Conservation (phyloP, 768 basidiomycete species). For the Phanerochaete carnosa region DNA sequence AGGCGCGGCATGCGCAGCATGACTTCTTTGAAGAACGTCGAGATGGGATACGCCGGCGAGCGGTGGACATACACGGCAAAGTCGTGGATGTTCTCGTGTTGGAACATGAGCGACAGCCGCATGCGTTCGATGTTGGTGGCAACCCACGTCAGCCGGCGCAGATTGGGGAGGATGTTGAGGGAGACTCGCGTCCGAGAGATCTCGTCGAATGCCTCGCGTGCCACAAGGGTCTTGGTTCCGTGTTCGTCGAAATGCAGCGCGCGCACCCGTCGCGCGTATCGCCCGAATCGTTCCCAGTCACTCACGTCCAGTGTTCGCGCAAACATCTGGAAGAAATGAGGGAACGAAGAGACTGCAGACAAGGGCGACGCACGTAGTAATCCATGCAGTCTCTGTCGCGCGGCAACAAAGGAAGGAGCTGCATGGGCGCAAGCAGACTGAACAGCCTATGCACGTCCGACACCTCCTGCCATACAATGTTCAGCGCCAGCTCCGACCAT, state of each 20-base stretch:
- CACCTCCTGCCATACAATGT: conserved; percentile 57
- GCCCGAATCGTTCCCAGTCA: conserved; percentile 10
- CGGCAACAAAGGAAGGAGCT: not conserved
- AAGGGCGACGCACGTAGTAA: not conserved
- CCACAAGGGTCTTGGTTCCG: not conserved
- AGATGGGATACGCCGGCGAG: conserved; percentile 30
- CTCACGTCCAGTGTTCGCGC: conserved; percentile 5
- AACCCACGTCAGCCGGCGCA: conserved; percentile 50
- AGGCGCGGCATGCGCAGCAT: conserved; percentile 50
- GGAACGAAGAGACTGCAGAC: no score
- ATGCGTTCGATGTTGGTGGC: conserved; percentile 22
- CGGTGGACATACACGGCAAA: conserved; percentile 28
- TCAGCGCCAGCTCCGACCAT: conserved; percentile 58
- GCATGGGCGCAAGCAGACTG: conserved; percentile 45
- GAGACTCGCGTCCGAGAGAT: conserved; percentile 53
- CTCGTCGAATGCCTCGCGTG: conserved; percentile 40
- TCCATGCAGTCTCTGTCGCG: not conserved
- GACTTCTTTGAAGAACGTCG: conserved; percentile 35
- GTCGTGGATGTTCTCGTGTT: conserved; percentile 48
- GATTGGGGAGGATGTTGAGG: conserved; percentile 51
- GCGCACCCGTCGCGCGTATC: conserved; percentile 20
- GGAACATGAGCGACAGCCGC: conserved; percentile 48
- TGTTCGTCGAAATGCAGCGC: conserved; percentile 9
- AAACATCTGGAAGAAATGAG: conserved; percentile 1
- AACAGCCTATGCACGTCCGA: conserved; percentile 44